Evolutionary conservation across 371 early-diverging fungal species (phyloP), one percentile per base, ranked within the genome.

Genomic region (Rhizopus stolonifer): DNA sequence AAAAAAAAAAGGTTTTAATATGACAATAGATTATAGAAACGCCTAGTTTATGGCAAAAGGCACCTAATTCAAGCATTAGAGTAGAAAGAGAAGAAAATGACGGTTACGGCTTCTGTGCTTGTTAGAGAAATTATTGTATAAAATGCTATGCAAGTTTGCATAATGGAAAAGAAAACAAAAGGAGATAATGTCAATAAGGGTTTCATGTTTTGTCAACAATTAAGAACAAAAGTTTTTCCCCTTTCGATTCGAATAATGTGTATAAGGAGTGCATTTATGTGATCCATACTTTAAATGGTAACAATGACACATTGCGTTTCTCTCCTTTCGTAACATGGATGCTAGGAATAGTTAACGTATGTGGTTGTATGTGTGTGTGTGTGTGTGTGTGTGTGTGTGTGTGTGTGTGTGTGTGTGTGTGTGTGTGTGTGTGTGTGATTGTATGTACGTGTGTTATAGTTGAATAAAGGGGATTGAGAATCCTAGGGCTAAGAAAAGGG

Each of bases 41-140:
- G 13, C 90, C 90, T n/a, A 69, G 80, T 48, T 72, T 90, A 56
- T 89, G 90, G 90, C 84, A 87, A 56, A 86, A 88, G 58, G 50
- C 74, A 15, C 38, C 38, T 15, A 56, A 49, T 38, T 61, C 62
- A 5, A 62, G 58, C 39, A 53, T 60, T 6, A 49, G 43, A 46
- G 49, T 54, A 29, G 55, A 60, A 18, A 32, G 54, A 10, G 26
- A 54, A 31, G 10, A 49, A 14, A 18, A 43, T 17, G 13, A 15
- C 11, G 38, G 39, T 5, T 18, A 31, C 9, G 49, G 47, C 25
- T 49, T 29, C 8, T 60, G 60, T 36, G 55, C 55, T 39, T 60
- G 60, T 33, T 60, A 50, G 49, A 33, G 14, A 29, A 38, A 29
- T 29, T 29, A 29, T 29, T 29, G 31, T 29, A 42, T 74, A 8